A percentile compares a stretch with the other conserved stretches of the same genome.
These are phyloP conservation scores for Mycena polygramma DNA, from an alignment of 768 basidiomycete genomes.

Conservation along the genomic window DNA sequence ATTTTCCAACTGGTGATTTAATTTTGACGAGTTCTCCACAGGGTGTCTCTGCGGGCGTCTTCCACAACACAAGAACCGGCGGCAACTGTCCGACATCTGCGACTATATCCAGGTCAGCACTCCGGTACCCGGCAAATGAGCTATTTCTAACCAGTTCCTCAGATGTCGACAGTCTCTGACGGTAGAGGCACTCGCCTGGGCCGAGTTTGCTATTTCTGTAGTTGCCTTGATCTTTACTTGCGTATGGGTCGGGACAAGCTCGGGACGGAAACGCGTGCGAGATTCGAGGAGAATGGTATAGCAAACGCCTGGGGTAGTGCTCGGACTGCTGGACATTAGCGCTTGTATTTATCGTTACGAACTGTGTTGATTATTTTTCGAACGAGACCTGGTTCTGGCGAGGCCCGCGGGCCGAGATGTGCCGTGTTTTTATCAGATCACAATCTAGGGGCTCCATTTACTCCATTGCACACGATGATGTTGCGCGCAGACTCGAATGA, in stretches of 20 bases:
- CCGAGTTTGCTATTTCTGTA: slow-evolving; percentile 74
- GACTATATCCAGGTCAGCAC: slow-evolving; percentile 63
- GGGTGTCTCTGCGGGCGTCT: slow-evolving; percentile 77
- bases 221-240: slow-evolving; percentile 69
- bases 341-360: no score
- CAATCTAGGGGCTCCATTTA: slow-evolving; percentile 4
- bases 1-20: background rate
- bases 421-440: no score
- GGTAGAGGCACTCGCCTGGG: slow-evolving; percentile 83
- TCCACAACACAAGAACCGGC: slow-evolving; percentile 73
- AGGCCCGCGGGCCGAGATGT: no score
- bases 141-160: slow-evolving; percentile 1
- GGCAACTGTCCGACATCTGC: slow-evolving; percentile 68
- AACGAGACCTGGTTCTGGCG: no score
- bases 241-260: slow-evolving; percentile 46
- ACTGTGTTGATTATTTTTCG: background rate
- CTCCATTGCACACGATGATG: slow-evolving; percentile 14
- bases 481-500: slow-evolving; percentile 30
- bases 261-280: slow-evolving; percentile 37
- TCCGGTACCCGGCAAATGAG: slow-evolving; percentile 15
- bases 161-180: slow-evolving; percentile 82
- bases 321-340: background rate
- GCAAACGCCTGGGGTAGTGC: background rate
- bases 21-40: slow-evolving; percentile 42
- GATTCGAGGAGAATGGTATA: slow-evolving; percentile 59